Conservation (phyloP, 164 flowering plant species). For the Cinnamomum chago region DNA sequence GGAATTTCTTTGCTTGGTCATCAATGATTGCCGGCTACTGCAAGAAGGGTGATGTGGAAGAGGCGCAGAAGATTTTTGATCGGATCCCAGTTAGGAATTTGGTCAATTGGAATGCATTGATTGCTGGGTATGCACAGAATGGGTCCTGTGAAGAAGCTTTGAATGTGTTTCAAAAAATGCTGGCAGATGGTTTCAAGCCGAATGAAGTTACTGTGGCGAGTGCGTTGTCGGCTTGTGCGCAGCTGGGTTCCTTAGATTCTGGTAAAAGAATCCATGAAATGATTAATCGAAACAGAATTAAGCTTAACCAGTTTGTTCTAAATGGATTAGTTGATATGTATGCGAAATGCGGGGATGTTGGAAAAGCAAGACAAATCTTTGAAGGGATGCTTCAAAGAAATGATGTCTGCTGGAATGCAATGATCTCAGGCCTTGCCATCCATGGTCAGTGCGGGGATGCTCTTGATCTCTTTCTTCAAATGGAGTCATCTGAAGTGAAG, state of each 20-base stretch:
- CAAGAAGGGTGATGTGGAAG: constrained; percentile 45
- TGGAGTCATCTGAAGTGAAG: constrained; percentile 41
- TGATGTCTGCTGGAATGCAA: constrained; percentile 64
- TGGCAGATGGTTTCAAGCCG: constrained; percentile 53
- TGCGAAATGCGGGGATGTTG: constrained; percentile 74
- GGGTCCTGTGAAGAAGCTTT: constrained; percentile 62
- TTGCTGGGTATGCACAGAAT: constrained; percentile 69
- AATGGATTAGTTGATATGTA: constrained; percentile 83
- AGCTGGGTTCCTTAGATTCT: constrained; percentile 44
- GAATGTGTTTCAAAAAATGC: constrained; percentile 46
- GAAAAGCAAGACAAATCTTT: constrained; percentile 46
- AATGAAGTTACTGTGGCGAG: constrained; percentile 58
- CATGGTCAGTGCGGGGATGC: constrained; percentile 59
- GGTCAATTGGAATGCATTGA: constrained; percentile 70
- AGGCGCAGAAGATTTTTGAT: constrained; percentile 54
- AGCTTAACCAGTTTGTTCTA: constrained; percentile 50
- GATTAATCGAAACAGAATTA: constrained; percentile 29
- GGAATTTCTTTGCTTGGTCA: constrained; percentile 65
- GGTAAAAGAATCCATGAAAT: constrained; percentile 58
- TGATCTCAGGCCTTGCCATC: constrained; percentile 62
- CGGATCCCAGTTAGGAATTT: constrained; percentile 44
- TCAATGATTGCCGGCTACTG: constrained; percentile 73
- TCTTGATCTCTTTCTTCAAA: constrained; percentile 46
- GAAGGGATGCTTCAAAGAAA: constrained; percentile 34
- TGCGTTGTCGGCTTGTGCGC: constrained; percentile 69